These are phyloP conservation scores for Cadophora gregata DNA, from an alignment of 2,329 filamentous ascomycete species.

Conservation along the genomic window DNA sequence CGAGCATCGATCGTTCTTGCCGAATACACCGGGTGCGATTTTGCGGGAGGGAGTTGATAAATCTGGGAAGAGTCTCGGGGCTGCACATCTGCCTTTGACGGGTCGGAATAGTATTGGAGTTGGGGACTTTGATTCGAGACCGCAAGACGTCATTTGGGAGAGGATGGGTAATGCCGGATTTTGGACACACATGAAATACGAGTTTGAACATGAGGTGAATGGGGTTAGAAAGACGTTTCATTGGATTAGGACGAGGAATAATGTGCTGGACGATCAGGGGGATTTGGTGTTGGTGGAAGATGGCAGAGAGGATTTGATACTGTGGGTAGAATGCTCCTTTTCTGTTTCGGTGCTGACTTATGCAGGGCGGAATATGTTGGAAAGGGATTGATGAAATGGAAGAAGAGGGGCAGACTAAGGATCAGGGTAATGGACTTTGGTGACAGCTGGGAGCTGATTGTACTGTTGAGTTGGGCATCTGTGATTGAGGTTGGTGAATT, in stretches of 20 bases:
- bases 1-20: slow-evolving; percentile 36
- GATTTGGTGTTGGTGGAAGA: slow-evolving; percentile 38
- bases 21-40: slow-evolving; percentile 34
- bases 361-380: slow-evolving; percentile 35
- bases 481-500: slow-evolving; percentile 34
- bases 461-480: slow-evolving; percentile 37
- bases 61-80: slow-evolving; percentile 31
- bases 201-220: slow-evolving; percentile 30
- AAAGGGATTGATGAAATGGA: slow-evolving; percentile 38
- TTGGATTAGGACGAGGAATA: slow-evolving; percentile 39
- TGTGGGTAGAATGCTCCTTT: background rate
- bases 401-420: slow-evolving; percentile 36
- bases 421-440: slow-evolving; percentile 31
- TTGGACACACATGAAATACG: slow-evolving; percentile 40
- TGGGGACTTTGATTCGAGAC: slow-evolving; percentile 30
- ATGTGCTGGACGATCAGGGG: slow-evolving; percentile 37
- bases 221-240: slow-evolving; percentile 30
- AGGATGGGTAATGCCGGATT: slow-evolving; percentile 33
- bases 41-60: slow-evolving; percentile 35
- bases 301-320: slow-evolving; percentile 32
- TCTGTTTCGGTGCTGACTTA: background rate
- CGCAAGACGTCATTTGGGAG: slow-evolving; percentile 33
- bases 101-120: slow-evolving; percentile 35
- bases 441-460: slow-evolving; percentile 33
- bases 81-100: slow-evolving; percentile 32